Percentiles rank a stretch among this genome's conserved stretches.
These are phyloP conservation scores for Didymellaceae sp. DNA, from an alignment of 2,329 filamentous ascomycete species.

Conservation along the genomic window DNA sequence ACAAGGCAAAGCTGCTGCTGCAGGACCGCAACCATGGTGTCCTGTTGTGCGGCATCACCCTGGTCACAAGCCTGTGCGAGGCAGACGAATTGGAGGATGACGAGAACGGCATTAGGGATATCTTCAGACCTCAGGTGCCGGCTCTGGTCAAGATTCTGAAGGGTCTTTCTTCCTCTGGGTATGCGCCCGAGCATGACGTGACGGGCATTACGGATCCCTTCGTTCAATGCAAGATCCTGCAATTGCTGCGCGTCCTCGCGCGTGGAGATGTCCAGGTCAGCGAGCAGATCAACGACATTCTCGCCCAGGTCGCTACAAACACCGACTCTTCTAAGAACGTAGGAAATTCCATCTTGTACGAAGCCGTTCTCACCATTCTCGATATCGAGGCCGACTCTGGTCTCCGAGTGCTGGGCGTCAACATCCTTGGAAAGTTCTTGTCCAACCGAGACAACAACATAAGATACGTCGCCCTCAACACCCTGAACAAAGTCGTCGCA, in stretches of 20 bases:
- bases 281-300: constrained; percentile 97
- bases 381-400: constrained; percentile 98
- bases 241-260: constrained; percentile 82
- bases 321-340: constrained; percentile 98
- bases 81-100: constrained; percentile 90
- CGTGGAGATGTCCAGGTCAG: constrained; percentile 86
- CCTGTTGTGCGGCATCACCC: constrained; percentile 85
- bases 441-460: constrained; percentile 99
- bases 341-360: constrained; percentile 96
- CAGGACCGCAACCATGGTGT: constrained; percentile 97
- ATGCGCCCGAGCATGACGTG: constrained; percentile 97
- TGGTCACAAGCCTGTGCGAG: constrained; percentile 92
- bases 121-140: constrained; percentile 86
- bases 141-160: constrained; percentile 90
- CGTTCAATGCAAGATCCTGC: constrained; percentile 93
- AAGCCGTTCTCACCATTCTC: constrained; percentile 94
- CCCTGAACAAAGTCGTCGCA: constrained; percentile 95
- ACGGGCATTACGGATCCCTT: constrained; percentile 98
- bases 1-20: constrained; percentile 87
- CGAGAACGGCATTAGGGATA: constrained; percentile 88
- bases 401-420: constrained; percentile 90
- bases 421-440: constrained; percentile 97
- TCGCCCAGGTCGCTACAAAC: constrained; percentile 96
- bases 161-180: constrained; percentile 90
- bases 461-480: constrained; percentile 96